Base-by-base conservation (phyloP, 202 grass and related monocot species). In the Cymbopogon flexuosus region DNA sequence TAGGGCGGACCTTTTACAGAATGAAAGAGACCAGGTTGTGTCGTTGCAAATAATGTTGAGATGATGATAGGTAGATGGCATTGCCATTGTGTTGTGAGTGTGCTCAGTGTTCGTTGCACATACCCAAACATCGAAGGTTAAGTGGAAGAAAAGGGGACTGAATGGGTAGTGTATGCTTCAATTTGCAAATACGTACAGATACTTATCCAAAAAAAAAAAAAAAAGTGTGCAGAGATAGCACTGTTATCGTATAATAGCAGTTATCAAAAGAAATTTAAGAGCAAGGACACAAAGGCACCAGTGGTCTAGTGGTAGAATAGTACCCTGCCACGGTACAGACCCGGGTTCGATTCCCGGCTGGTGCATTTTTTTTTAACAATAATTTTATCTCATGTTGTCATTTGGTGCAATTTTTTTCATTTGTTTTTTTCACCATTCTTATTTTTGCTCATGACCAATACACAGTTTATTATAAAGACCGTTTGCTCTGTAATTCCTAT, bases 231-330 rank as follows among this genome's bases (percentile, higher is more conserved):
- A 51, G 5, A 51, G 47, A 6, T 1, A 16, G n/a, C 16, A n/a
- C 16, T n/a, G 5, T 52, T 5, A 8, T 2, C 5, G 6, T 52
- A 0, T 5, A 16, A 16, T 16, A 5, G 0, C 0, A 46, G 0
- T 47, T 1, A 19, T 54, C 0, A 54, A 3, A 3, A 5, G 0
- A 0, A 0, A 5, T 47, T 1, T 15, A 5, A 47, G 15, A 6
- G 1, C 41, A 5, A 0, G 1, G 0, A 16, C 11, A 46, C 43
- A 16, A 16, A 16, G 15, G 45, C 45, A 16, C 46, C 88, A 92
- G 94, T 97, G 91, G 91, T 94, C 94, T 97, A 97, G 94, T 94
- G 94, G 89, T 97, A 97, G 91, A 97, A 92, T 94, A 94, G 94
- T 94, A 97, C 89, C 89, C 94, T 97, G 94, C 94, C 94, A 97